phyloP scores from a whole-genome alignment of 345 rosid genomes.

The Isatis tinctoria region DNA sequence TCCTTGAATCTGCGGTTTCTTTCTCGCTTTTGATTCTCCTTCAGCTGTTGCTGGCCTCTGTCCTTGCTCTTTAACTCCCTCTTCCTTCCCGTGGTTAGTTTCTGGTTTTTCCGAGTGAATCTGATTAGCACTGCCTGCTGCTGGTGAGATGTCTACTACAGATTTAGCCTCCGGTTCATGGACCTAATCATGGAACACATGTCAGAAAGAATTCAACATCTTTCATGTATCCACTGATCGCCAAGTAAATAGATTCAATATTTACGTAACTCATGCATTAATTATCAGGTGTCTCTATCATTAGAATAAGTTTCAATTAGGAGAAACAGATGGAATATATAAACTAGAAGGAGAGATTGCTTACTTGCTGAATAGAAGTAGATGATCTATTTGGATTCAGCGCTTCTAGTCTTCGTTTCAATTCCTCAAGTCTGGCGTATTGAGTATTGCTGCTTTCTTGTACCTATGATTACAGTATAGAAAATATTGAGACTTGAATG shows the following conservation, averaged over 20 bases:
- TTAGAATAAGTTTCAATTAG: neutral
- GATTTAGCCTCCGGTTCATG: slow-evolving; percentile 33
- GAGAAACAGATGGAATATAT: neutral
- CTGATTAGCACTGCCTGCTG: slow-evolving; percentile 29
- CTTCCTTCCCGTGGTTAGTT: slow-evolving; percentile 32
- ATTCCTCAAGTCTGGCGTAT: slow-evolving; percentile 72
- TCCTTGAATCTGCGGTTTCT: slow-evolving; percentile 58
- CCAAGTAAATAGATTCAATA: neutral
- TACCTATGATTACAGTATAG: slow-evolving; percentile 37
- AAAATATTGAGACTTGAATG: slow-evolving; percentile 3
- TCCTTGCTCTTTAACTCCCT: slow-evolving; percentile 33
- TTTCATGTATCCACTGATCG: neutral
- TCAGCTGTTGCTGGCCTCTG: slow-evolving; percentile 39
- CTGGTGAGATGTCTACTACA: slow-evolving; percentile 36
- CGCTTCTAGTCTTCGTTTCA: slow-evolving; percentile 77
- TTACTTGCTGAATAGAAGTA: slow-evolving; percentile 41
- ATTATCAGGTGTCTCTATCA: neutral
- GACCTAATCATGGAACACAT: slow-evolving; percentile 41
- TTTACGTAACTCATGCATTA: neutral
- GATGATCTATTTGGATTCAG: slow-evolving; percentile 62
- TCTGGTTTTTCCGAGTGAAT: slow-evolving; percentile 28
- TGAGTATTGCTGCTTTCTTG: slow-evolving; percentile 75
- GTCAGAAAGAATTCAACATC: slow-evolving; percentile 26
- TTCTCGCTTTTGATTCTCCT: slow-evolving; percentile 56
- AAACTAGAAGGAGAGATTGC: slow-evolving; percentile 22